Percentiles rank a stretch among this genome's conserved stretches.
Conservation (phyloP, 164 flowering plant genomes). For the Stephania cephalantha region DNA sequence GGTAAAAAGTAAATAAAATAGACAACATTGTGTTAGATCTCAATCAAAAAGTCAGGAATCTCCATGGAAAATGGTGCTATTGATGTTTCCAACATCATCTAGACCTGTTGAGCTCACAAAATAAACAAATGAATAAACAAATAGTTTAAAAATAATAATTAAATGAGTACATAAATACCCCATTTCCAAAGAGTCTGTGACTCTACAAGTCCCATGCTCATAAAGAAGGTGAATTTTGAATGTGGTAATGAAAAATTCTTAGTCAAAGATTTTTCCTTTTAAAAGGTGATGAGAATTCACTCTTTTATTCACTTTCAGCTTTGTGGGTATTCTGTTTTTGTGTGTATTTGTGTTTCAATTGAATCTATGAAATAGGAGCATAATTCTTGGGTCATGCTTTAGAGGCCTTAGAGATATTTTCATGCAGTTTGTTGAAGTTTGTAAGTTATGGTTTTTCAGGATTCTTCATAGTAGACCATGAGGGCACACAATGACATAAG, state of each 20-base stretch:
- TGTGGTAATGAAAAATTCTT: too few species aligned
- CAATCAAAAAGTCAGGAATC: slow-evolving; percentile 9
- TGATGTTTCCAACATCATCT: slow-evolving; percentile 19
- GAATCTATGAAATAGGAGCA: slow-evolving; percentile 3
- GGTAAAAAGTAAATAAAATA: background rate
- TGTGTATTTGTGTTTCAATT: background rate
- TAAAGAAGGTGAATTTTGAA: background rate
- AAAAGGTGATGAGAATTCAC: background rate
- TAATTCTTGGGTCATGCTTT: slow-evolving; percentile 6
- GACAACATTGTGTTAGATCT: slow-evolving; percentile 11
- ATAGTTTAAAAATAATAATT: background rate
- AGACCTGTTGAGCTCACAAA: slow-evolving; percentile 1
- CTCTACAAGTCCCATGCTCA: slow-evolving; percentile 6
- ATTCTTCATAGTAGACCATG: background rate
- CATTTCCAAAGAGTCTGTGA: slow-evolving; percentile 7
- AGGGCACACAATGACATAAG: background rate
- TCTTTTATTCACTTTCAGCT: background rate
- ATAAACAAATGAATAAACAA: background rate
- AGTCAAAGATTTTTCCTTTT: too few species aligned
- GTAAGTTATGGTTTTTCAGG: background rate
- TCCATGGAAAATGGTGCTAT: slow-evolving; percentile 15
- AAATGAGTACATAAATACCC: slow-evolving; percentile 7
- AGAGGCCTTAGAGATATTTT: background rate
- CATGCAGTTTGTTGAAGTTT: background rate
- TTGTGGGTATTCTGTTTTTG: background rate